Evolutionary conservation across 148 eudicot genomes (phyloP), one percentile per base, ranked within the genome.

Genomic region (Amaranthus cruentus): DNA sequence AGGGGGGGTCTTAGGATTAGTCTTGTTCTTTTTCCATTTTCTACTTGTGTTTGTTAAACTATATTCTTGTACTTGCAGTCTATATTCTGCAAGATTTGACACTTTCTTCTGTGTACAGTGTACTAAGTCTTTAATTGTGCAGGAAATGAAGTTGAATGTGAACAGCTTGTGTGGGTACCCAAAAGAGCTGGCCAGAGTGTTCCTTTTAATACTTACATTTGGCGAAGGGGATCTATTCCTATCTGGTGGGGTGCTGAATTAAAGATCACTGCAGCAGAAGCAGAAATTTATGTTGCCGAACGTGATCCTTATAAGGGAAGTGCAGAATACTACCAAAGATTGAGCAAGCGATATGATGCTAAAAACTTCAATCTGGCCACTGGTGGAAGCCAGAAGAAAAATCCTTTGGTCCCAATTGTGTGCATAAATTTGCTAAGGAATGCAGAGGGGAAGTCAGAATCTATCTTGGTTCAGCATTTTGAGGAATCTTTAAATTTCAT

Each of bases 211-310:
- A 89, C 90, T n/a, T 91, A 94, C 70, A 87, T 89, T n/a, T 94
- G 96, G 97, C 87, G 98, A 61, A 85, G 98, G 71, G 98, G 98
- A 58, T 88, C 96, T 66, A 94, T 94, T 66, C 98, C 98, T 66
- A 91, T 94, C 47, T 94, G 98, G 98, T 94, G 98, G 98, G 97
- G 98, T 75, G 98, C 98, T 75, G 98, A 94, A 78, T 74, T 94
- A 68, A 94, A 94, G 79, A 85, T 94, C 43, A 91, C 96, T 73
- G 85, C 97, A 43, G 93, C 97, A 50, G 98, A 94, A 87, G 98
- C 98, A 66, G 98, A 94, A 86, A 94, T 94, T 62, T 89, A 89
- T 82, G 96, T 94, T 75, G 88, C 98, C 47, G 89, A 86, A 73
- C 87, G 87, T 64, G 97, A 91, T 70, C 97, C 98, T 72, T 94